phyloP scores from a whole-genome alignment of 1,139 yeast species.

The Yamadazyma mexicana region DNA sequence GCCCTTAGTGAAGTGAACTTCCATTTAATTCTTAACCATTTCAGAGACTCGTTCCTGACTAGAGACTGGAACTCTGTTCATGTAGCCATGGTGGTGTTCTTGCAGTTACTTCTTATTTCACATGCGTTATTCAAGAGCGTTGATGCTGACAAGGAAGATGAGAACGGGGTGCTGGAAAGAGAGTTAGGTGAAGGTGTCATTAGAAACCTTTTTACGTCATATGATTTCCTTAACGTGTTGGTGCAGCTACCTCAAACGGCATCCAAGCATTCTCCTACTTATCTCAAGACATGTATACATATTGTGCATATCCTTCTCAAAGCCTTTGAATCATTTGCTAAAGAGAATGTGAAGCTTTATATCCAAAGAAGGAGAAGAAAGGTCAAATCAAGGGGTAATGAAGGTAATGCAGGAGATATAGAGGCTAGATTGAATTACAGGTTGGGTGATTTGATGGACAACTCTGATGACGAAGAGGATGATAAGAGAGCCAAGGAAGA shows the following conservation, averaged over 20 bases:
- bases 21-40: slow-evolving; percentile 54
- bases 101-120: slow-evolving; percentile 60
- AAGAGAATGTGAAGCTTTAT: slow-evolving; percentile 58
- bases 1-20: slow-evolving; percentile 68
- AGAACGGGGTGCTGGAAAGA: slow-evolving; percentile 48
- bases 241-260: slow-evolving; percentile 67
- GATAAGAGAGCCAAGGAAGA: slow-evolving; percentile 40
- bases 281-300: slow-evolving; percentile 62
- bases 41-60: slow-evolving; percentile 54
- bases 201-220: slow-evolving; percentile 59
- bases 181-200: slow-evolving; percentile 51
- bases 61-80: slow-evolving; percentile 61
- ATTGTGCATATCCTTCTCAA: slow-evolving; percentile 67
- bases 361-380: slow-evolving; percentile 49
- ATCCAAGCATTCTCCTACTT: slow-evolving; percentile 62
- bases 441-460: slow-evolving; percentile 36
- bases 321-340: slow-evolving; percentile 65
- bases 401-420: slow-evolving; percentile 26
- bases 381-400: slow-evolving; percentile 16
- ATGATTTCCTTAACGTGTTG: slow-evolving; percentile 59
- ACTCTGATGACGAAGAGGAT: slow-evolving; percentile 46
- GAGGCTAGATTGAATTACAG: slow-evolving; percentile 18
- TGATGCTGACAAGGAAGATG: slow-evolving; percentile 31
- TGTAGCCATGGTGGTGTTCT: slow-evolving; percentile 69
- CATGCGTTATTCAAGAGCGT: slow-evolving; percentile 40